Percentiles rank a stretch among this genome's conserved stretches.
Evolutionary conservation across 768 basidiomycete species (phyloP).

Genomic region (Austroboletus eburneus): DNA sequence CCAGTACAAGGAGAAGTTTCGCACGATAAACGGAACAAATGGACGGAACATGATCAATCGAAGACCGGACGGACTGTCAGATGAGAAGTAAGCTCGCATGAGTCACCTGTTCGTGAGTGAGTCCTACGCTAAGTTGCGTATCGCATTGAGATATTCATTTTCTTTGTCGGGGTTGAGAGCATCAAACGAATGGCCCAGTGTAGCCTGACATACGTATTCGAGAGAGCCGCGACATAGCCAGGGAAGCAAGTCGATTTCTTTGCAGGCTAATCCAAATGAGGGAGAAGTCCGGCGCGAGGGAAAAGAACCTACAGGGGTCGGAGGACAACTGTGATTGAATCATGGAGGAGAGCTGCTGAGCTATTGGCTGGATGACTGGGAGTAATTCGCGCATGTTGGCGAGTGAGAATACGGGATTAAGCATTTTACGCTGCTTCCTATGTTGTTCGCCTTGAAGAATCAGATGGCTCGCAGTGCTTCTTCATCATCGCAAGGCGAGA

Average conservation of each 20-base stretch:
- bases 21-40: conserved; percentile 29
- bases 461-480: neutral
- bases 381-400: conserved; percentile 28
- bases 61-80: conserved; percentile 23
- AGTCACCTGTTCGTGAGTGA: neutral
- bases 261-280: conserved; percentile 14
- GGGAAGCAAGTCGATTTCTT: conserved; percentile 32
- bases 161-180: conserved; percentile 23
- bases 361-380: conserved; percentile 33
- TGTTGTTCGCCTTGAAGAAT: conserved; percentile 24
- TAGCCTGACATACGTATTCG: conserved; percentile 34
- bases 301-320: conserved; percentile 18
- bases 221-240: conserved; percentile 33
- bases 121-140: conserved; percentile 31
- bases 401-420: conserved; percentile 32
- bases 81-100: neutral
- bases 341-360: conserved; percentile 22
- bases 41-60: conserved; percentile 30
- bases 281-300: neutral
- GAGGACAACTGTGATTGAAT: conserved; percentile 20
- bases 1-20: conserved; percentile 26
- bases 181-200: conserved; percentile 33
- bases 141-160: conserved; percentile 27
- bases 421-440: conserved; percentile 30
- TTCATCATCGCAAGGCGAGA: neutral